A percentile compares a stretch with the other conserved stretches of the same genome.
Evolutionary conservation across 2,329 filamentous ascomycete species (phyloP).

Genomic region (Diaporthe batatas): DNA sequence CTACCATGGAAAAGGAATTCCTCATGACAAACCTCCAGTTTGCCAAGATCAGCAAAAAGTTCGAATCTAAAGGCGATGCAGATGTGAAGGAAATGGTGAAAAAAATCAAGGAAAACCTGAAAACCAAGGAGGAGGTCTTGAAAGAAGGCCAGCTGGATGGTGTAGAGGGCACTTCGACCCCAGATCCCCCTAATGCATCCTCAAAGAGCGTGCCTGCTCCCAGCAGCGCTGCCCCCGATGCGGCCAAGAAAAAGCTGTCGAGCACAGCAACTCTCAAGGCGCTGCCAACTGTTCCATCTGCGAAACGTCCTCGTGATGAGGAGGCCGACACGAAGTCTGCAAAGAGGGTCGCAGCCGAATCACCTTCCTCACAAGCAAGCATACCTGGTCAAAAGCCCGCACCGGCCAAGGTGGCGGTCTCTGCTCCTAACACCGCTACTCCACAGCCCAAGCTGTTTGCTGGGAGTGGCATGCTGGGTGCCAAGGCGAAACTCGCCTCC

Average conservation of each 20-base stretch:
- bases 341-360: slow-evolving; percentile 56
- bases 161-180: slow-evolving; percentile 44
- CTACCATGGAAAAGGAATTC: slow-evolving; percentile 70
- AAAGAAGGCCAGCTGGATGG: slow-evolving; percentile 47
- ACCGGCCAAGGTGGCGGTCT: slow-evolving; percentile 36
- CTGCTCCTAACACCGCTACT: slow-evolving; percentile 29
- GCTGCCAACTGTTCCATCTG: slow-evolving; percentile 44
- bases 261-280: slow-evolving; percentile 41
- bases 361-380: slow-evolving; percentile 44
- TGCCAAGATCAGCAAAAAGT: slow-evolving; percentile 72
- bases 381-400: slow-evolving; percentile 37
- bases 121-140: slow-evolving; percentile 43
- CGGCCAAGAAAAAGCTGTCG: slow-evolving; percentile 44
- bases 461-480: slow-evolving; percentile 40
- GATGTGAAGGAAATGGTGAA: slow-evolving; percentile 73
- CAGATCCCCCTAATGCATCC: slow-evolving; percentile 28
- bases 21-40: slow-evolving; percentile 75
- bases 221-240: slow-evolving; percentile 35
- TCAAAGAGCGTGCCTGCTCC: slow-evolving; percentile 23
- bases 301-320: slow-evolving; percentile 57
- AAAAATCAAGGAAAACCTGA: slow-evolving; percentile 53
- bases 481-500: slow-evolving; percentile 43
- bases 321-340: slow-evolving; percentile 53
- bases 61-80: slow-evolving; percentile 74
- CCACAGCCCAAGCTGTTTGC: slow-evolving; percentile 38